Evolutionary conservation across 352 stramenopile genomes (phyloP).

Genomic region (Halophytophthora polymorphica): DNA sequence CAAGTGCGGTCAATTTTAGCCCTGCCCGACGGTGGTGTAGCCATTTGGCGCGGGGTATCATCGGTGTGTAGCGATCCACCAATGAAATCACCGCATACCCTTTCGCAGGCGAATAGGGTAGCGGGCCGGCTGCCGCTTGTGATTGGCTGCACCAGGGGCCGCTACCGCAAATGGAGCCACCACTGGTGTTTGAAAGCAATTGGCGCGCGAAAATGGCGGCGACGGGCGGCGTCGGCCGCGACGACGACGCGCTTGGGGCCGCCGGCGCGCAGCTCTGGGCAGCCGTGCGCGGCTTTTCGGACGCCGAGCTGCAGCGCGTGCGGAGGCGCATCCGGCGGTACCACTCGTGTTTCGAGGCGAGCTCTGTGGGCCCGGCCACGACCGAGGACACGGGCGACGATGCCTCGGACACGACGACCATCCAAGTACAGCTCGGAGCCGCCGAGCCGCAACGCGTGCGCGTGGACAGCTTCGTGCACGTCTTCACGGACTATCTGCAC

Average conservation of each 20-base stretch:
- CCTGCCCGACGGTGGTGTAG: too few relatives aligned
- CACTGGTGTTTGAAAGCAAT: too few relatives aligned
- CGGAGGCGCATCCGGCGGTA: conserved; percentile 9
- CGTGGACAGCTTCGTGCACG: conserved; percentile 25
- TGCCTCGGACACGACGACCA: not conserved
- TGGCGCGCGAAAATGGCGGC: too few relatives aligned
- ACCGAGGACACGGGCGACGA: not conserved
- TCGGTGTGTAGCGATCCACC: too few relatives aligned
- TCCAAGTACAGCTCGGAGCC: conserved; percentile 20
- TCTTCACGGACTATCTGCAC: conserved; percentile 27
- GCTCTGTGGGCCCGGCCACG: not conserved
- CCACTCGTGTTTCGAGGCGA: not conserved
- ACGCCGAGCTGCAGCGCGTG: conserved; percentile 15
- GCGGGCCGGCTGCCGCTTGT: too few relatives aligned
- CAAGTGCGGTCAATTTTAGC: too few relatives aligned
- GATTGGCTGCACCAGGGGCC: too few relatives aligned
- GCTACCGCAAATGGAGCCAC: too few relatives aligned
- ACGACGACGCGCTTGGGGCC: conserved; percentile 7
- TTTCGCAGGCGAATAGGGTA: too few relatives aligned
- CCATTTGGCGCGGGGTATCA: too few relatives aligned
- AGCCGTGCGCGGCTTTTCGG: conserved; percentile 24
- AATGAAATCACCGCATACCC: too few relatives aligned
- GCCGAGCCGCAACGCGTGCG: conserved; percentile 11
- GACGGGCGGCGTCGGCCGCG: not conserved
- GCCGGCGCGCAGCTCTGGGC: conserved; percentile 27